A percentile compares a stretch with the other conserved stretches of the same genome.
phyloP scores from a whole-genome alignment of 2,329 filamentous ascomycete genomes.

The Myriosclerotinia duriaeana region DNA sequence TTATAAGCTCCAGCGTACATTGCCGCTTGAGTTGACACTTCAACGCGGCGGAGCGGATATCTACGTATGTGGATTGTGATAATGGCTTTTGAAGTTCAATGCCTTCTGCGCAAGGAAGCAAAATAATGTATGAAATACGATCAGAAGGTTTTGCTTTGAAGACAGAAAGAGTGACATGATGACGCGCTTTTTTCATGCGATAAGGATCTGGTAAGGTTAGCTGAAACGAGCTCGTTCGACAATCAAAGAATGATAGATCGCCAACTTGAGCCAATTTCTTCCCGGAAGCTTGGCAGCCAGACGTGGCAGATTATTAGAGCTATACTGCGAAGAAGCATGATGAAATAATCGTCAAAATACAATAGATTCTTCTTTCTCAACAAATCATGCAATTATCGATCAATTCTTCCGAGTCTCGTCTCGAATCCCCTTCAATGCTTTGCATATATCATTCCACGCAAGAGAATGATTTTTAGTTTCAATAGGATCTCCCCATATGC shows the following conservation, averaged over 20 bases:
- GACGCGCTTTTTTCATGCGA: background rate
- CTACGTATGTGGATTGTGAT: background rate
- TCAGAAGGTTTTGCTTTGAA: background rate
- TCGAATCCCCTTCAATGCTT: background rate
- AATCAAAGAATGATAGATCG: background rate
- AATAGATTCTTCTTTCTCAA: background rate
- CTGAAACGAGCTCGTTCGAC: background rate
- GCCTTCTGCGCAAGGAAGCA: background rate
- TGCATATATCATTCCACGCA: background rate
- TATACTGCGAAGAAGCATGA: background rate
- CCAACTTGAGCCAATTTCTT: background rate
- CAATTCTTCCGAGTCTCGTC: background rate
- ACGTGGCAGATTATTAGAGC: background rate
- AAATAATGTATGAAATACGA: background rate
- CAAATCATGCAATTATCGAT: background rate
- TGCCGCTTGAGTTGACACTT: background rate
- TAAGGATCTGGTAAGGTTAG: background rate
- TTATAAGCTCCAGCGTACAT: background rate
- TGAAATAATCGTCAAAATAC: background rate
- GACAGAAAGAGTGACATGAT: background rate
- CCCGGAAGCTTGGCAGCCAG: background rate
- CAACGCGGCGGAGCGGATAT: background rate
- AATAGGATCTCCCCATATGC: background rate
- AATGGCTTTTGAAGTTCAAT: conserved; percentile 5
- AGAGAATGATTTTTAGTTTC: background rate